phyloP scores from a whole-genome alignment of 495 filamentous ascomycete species.

The Aspergillus biplanus region DNA sequence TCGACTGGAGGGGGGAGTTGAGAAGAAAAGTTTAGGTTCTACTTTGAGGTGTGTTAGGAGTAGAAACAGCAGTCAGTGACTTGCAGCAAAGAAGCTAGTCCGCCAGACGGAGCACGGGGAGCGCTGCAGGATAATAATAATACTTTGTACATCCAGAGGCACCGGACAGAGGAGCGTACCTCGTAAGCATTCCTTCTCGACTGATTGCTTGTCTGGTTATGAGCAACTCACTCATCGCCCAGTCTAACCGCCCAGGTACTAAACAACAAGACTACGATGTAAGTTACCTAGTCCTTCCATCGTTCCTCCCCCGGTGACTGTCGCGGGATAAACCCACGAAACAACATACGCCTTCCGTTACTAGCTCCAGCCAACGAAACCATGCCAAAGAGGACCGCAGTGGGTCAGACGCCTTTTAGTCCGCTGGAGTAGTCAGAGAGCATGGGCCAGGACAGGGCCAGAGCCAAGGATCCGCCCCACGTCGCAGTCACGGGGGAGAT shows the following conservation, averaged over 20 bases:
- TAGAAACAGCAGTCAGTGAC: conserved; percentile 6
- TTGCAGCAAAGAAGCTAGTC: conserved; percentile 19
- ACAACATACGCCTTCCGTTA: conserved; percentile 17
- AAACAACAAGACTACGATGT: conserved; percentile 1
- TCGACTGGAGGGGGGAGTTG: background rate
- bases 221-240: background rate
- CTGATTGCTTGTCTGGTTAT: conserved; percentile 2
- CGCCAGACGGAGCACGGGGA: conserved; percentile 11
- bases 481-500: conserved; percentile 23
- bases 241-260: conserved; percentile 8
- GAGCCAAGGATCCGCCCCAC: conserved; percentile 25
- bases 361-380: conserved; percentile 1
- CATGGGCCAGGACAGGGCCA: conserved; percentile 31
- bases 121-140: conserved; percentile 5
- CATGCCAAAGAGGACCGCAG: background rate
- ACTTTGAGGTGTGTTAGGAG: conserved; percentile 10
- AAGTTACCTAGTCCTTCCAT: conserved; percentile 10
- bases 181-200: conserved; percentile 1
- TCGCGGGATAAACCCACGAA: conserved; percentile 29
- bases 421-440: conserved; percentile 17
- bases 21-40: conserved; percentile 10
- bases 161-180: background rate
- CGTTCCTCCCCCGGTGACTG: conserved; percentile 27
- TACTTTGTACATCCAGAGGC: background rate
- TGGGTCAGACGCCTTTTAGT: conserved; percentile 6